Conservation (phyloP, 305 asterid genomes). For the Fraxinus velutina region DNA sequence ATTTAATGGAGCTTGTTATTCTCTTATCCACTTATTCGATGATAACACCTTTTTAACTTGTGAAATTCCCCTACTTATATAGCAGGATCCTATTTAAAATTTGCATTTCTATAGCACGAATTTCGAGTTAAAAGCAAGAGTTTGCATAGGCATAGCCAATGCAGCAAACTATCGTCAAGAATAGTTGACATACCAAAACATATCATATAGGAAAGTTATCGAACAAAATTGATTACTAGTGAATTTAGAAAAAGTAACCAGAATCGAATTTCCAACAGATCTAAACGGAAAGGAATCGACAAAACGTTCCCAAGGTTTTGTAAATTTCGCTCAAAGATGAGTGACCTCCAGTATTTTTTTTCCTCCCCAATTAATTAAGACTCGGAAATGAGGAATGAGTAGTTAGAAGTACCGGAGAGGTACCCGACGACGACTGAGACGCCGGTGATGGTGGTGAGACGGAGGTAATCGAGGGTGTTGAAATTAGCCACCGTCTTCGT, state of each 20-base stretch:
- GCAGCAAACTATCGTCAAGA: neutral
- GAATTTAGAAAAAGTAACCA: neutral
- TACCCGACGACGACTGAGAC: slow-evolving; percentile 89
- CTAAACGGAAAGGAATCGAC: neutral
- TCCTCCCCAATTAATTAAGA: neutral
- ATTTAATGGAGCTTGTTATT: neutral
- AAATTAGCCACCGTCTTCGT: slow-evolving; percentile 83
- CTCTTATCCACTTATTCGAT: neutral
- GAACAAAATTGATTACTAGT: neutral
- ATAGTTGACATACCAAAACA: neutral
- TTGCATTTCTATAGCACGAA: neutral
- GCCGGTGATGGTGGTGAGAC: slow-evolving; percentile 84
- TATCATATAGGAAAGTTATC: neutral
- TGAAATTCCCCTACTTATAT: neutral
- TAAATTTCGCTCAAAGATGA: neutral
- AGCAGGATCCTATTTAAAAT: neutral
- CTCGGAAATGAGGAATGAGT: neutral
- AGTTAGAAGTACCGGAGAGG: slow-evolving; percentile 58
- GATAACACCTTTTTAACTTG: neutral
- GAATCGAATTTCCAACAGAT: neutral
- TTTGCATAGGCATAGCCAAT: neutral
- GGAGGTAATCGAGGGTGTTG: slow-evolving; percentile 87
- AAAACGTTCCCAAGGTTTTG: neutral
- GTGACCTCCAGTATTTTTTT: neutral
- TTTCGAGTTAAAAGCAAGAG: neutral